Evolutionary conservation across 352 stramenopile genomes (phyloP).

Genomic region (Globisporangium mamillatum): DNA sequence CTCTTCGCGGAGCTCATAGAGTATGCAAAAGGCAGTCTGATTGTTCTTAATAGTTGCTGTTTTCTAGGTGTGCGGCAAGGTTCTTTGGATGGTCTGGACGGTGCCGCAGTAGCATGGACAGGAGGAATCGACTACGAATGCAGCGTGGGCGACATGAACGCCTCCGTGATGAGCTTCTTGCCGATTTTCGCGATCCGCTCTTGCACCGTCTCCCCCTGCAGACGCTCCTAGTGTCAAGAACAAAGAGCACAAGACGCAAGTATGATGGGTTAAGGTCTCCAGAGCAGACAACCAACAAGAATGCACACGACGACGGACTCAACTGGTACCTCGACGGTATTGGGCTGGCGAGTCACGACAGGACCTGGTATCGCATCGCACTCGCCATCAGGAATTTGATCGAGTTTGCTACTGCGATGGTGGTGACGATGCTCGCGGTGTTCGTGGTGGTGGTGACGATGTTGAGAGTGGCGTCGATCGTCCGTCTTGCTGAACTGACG

Average conservation of each 20-base stretch:
- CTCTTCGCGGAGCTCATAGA: not conserved
- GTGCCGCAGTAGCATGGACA: too few relatives aligned
- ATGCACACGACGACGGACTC: not conserved
- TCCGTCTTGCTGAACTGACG: not conserved
- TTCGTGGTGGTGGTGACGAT: conserved; percentile 18
- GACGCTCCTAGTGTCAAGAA: not conserved
- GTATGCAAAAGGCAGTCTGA: not conserved
- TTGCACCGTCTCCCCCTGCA: conserved; percentile 27
- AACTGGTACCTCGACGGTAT: conserved; percentile 8
- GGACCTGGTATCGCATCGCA: not conserved
- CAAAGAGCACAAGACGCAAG: not conserved
- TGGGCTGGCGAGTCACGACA: conserved; percentile 1
- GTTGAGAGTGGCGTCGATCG: conserved; percentile 8
- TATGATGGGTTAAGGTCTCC: not conserved
- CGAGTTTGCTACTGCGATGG: conserved; percentile 3
- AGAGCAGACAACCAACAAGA: not conserved
- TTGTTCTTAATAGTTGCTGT: not conserved
- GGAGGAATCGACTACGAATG: not conserved
- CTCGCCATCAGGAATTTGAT: conserved; percentile 4
- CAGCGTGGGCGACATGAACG: conserved; percentile 32
- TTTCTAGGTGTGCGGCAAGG: not conserved
- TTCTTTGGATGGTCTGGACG: not conserved
- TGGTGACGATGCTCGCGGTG: conserved; percentile 19
- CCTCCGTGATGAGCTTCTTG: conserved; percentile 64
- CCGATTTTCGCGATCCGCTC: conserved; percentile 69